A percentile compares a stretch with the other conserved stretches of the same genome.
Evolutionary conservation across 257 asterid genomes (phyloP).

Genomic region (Apocynum venetum): DNA sequence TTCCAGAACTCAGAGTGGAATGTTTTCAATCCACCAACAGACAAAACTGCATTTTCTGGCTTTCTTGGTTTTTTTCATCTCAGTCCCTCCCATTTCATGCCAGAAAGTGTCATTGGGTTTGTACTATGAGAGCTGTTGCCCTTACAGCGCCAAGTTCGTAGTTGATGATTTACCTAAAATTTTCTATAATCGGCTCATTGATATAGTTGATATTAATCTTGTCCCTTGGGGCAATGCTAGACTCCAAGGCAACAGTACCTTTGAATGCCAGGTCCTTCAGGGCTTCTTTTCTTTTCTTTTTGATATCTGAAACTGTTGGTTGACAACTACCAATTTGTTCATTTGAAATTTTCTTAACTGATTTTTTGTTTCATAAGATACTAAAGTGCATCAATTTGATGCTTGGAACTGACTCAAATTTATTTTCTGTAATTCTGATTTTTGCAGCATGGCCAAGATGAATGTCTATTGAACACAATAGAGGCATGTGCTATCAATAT

Average conservation of each 20-base stretch:
- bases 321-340: not conserved
- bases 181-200: constrained; percentile 33
- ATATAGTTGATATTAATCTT: constrained; percentile 38
- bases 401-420: not conserved
- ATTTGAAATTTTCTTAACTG: not conserved
- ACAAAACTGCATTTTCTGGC: constrained; percentile 18
- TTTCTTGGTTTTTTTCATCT: constrained; percentile 19
- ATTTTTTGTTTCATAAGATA: not conserved
- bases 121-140: constrained; percentile 38
- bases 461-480: constrained; percentile 72
- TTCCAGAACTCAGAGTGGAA: constrained; percentile 5
- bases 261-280: constrained; percentile 32
- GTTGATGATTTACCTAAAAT: constrained; percentile 29
- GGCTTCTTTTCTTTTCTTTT: not conserved
- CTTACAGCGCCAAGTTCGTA: constrained; percentile 36
- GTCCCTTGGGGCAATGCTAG: constrained; percentile 54
- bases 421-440: constrained; percentile 4
- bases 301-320: not conserved
- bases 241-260: constrained; percentile 21
- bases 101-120: constrained; percentile 28
- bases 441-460: constrained; percentile 73
- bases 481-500: constrained; percentile 90
- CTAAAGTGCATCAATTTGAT: not conserved
- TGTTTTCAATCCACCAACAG: constrained; percentile 22
- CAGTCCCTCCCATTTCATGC: constrained; percentile 21